Conservation (phyloP, 2,329 filamentous ascomycete species). For the Alternaria novae-zelandiae region DNA sequence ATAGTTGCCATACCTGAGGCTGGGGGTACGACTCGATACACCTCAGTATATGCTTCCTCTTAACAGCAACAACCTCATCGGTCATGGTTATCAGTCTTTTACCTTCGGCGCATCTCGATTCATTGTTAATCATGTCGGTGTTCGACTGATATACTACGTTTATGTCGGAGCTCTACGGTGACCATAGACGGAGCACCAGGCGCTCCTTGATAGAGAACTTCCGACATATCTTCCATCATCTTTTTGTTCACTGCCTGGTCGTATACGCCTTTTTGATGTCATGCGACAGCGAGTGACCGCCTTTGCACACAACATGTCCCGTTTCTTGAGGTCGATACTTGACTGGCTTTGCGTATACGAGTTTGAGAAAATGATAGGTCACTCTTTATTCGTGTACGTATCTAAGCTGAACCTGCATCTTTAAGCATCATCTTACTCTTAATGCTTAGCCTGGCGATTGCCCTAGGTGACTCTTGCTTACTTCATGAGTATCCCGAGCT, state of each 20-base stretch:
- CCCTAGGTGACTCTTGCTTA: neutral
- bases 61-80: neutral
- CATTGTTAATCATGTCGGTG: neutral
- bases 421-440: neutral
- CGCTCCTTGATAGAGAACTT: neutral
- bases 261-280: neutral
- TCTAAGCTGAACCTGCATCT: neutral
- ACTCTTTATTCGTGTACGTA: neutral
- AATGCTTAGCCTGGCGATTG: neutral
- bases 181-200: neutral
- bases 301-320: neutral
- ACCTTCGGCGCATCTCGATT: neutral
- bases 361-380: neutral
- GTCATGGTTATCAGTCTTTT: neutral
- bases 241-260: neutral
- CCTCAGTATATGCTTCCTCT: neutral
- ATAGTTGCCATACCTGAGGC: neutral
- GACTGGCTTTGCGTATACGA: neutral
- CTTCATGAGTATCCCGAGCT: neutral
- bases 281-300: neutral
- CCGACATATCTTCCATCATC: neutral
- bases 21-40: neutral
- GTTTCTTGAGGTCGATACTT: neutral
- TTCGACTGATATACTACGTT: neutral
- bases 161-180: neutral